These are phyloP conservation scores for Epichloe uncinata DNA, from an alignment of 2,329 filamentous ascomycete genomes.

Conservation along the genomic window DNA sequence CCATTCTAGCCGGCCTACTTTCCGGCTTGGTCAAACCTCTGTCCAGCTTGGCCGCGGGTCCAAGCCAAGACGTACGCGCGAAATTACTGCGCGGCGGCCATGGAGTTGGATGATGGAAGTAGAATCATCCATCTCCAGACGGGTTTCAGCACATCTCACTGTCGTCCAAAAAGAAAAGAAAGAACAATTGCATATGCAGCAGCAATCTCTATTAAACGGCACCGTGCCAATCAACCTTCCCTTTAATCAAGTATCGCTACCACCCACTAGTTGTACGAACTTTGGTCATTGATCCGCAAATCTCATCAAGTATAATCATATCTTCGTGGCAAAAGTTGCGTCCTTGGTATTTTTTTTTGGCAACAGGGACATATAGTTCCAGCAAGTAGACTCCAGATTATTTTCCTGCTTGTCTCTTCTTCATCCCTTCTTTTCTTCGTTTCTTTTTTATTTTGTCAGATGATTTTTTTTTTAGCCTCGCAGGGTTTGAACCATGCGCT, in stretches of 20 bases:
- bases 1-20: no score
- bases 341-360: neutral
- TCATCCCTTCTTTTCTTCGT: neutral
- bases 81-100: no score
- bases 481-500: slow-evolving; percentile 44
- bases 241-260: neutral
- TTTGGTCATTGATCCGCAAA: slow-evolving; percentile 4
- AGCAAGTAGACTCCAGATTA: neutral
- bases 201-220: neutral
- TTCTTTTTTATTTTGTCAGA: neutral
- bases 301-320: slow-evolving; percentile 5
- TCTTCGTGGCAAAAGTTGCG: slow-evolving; percentile 1
- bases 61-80: no score
- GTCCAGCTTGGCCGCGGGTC: no score
- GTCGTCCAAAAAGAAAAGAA: no score
- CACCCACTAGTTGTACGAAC: neutral
- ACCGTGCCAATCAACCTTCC: neutral
- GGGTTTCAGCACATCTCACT: neutral
- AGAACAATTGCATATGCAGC: no score
- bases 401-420: neutral
- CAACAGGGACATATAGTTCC: neutral
- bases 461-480: neutral
- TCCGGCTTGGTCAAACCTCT: no score
- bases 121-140: neutral
- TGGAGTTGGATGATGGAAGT: no score